These are phyloP conservation scores for Tylopilus intermedius DNA, from an alignment of 768 basidiomycete genomes.

Conservation along the genomic window DNA sequence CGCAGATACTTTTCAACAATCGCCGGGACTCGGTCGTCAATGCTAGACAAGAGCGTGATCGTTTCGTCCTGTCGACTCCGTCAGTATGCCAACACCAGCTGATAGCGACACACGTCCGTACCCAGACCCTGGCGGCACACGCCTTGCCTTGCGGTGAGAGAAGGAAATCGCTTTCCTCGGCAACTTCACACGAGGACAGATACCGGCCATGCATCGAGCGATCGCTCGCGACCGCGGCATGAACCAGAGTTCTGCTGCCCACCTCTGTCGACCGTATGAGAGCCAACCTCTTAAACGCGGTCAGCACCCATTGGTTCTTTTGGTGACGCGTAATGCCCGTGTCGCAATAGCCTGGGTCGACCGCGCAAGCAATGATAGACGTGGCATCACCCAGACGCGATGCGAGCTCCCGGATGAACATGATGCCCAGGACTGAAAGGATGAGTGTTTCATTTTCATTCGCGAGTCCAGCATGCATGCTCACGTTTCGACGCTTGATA, in stretches of 20 bases:
- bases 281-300: conserved; percentile 8
- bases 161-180: conserved; percentile 30
- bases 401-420: conserved; percentile 32
- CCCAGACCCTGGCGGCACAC: conserved; percentile 31
- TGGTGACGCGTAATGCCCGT: conserved; percentile 24
- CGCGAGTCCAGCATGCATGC: not conserved
- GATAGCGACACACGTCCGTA: conserved; percentile 8
- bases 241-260: conserved; percentile 34
- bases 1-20: conserved; percentile 16
- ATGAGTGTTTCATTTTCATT: not conserved
- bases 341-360: conserved; percentile 34
- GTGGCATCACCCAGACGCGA: conserved; percentile 21
- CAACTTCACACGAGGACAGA: conserved; percentile 18
- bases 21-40: conserved; percentile 19
- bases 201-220: conserved; percentile 30
- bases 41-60: conserved; percentile 13
- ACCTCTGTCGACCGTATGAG: conserved; percentile 28
- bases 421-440: conserved; percentile 27
- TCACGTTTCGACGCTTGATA: conserved; percentile 27
- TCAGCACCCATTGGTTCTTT: not conserved
- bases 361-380: conserved; percentile 23
- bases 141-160: conserved; percentile 26
- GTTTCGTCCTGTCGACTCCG: conserved; percentile 19
- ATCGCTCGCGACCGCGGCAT: conserved; percentile 27
- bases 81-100: not conserved